Percentiles rank a stretch among this genome's conserved stretches.
Evolutionary conservation across 257 asterid species (phyloP).

Genomic region (Scutellaria baicalensis): DNA sequence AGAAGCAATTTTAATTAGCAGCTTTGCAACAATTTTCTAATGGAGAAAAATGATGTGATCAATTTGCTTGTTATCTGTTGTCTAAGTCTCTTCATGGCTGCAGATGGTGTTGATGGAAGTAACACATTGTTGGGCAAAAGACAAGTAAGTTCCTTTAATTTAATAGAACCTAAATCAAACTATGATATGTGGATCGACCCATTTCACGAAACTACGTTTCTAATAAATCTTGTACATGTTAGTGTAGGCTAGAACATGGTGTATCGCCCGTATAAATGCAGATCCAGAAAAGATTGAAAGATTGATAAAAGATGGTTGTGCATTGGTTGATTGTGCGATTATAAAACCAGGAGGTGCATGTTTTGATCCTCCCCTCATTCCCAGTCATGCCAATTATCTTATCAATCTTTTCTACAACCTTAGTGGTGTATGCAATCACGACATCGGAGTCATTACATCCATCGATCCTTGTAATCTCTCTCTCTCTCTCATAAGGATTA

Average conservation of each 20-base stretch:
- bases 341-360: neutral
- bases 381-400: neutral
- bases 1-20: neutral
- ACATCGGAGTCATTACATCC: neutral
- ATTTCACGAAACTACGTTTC: neutral
- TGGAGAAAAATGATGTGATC: neutral
- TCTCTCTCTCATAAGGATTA: neutral
- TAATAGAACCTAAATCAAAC: neutral
- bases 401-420: neutral
- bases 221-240: neutral
- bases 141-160: neutral
- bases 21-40: neutral
- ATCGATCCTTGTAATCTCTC: neutral
- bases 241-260: neutral
- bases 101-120: neutral
- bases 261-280: neutral
- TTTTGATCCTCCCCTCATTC: neutral
- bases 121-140: neutral
- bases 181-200: no score
- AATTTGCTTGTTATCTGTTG: neutral
- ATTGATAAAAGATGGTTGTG: neutral
- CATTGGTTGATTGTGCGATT: neutral
- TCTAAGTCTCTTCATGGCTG: neutral
- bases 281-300: neutral
- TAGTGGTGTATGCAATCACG: neutral